A percentile compares a stretch with the other conserved stretches of the same genome.
Conservation (phyloP, 163 green algal species). For the Dunaliella salina region DNA sequence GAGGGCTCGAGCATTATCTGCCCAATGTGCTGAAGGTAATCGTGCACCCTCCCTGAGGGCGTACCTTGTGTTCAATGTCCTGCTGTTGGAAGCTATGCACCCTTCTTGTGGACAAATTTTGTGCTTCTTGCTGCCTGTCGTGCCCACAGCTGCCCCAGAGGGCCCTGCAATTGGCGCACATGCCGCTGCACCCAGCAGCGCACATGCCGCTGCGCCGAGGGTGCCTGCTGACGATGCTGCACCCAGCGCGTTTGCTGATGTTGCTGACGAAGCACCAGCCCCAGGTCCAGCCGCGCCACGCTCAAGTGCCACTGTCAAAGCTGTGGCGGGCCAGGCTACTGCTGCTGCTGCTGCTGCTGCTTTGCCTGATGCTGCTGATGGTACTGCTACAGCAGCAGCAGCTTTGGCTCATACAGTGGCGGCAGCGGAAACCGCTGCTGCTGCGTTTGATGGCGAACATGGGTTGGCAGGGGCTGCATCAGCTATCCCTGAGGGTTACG, state of each 20-base stretch:
- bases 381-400: constrained; percentile 5
- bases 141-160: background rate
- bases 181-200: too few species aligned
- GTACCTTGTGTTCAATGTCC: too few species aligned
- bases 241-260: background rate
- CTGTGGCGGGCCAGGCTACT: background rate
- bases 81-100: too few species aligned
- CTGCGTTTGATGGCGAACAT: background rate
- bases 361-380: background rate
- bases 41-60: too few species aligned
- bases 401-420: constrained; percentile 7
- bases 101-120: too few species aligned
- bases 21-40: too few species aligned
- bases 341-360: background rate
- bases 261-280: background rate
- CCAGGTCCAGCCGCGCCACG: background rate
- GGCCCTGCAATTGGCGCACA: background rate
- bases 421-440: constrained; percentile 5
- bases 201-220: background rate
- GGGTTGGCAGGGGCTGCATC: background rate
- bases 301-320: background rate
- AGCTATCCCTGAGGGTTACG: background rate
- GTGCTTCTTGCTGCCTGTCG: background rate
- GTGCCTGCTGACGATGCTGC: background rate
- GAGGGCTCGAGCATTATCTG: too few species aligned